Conservation (phyloP, 306 rosid genomes). For the Hippophae rhamnoides region DNA sequence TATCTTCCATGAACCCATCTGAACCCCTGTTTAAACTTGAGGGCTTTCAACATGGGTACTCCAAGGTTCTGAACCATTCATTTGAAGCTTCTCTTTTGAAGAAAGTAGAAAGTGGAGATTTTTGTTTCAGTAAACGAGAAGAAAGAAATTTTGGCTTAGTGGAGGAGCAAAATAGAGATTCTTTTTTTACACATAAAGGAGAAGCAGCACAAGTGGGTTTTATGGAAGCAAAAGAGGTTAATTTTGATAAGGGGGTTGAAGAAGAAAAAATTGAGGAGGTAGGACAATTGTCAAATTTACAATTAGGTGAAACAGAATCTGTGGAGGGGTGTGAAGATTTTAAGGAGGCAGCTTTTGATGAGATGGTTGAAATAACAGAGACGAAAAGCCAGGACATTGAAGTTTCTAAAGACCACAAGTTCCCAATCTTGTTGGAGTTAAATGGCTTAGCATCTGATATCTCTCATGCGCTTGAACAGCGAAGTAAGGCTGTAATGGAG, state of each 20-base stretch:
- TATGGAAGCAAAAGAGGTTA: too few relatives aligned
- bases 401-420: slow-evolving; percentile 7
- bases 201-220: too few relatives aligned
- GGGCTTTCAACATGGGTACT: slow-evolving; percentile 2
- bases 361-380: slow-evolving; percentile 11
- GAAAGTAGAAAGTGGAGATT: slow-evolving; percentile 11
- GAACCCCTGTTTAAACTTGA: not conserved
- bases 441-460: slow-evolving; percentile 3
- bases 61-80: slow-evolving; percentile 14
- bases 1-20: slow-evolving; percentile 19
- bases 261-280: slow-evolving; percentile 5
- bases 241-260: not conserved
- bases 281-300: not conserved
- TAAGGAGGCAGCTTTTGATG: not conserved
- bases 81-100: slow-evolving; percentile 6
- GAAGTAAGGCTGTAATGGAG: slow-evolving; percentile 4
- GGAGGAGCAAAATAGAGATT: not conserved
- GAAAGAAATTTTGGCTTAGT: slow-evolving; percentile 1
- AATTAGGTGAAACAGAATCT: slow-evolving; percentile 15
- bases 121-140: slow-evolving; percentile 1
- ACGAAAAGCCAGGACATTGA: slow-evolving; percentile 10
- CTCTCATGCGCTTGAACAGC: not conserved
- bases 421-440: slow-evolving; percentile 4
- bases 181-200: too few relatives aligned
- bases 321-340: slow-evolving; percentile 11